A percentile compares a stretch with the other conserved stretches of the same genome.
These are phyloP conservation scores for Hippophae rhamnoides DNA, from an alignment of 306 rosid species.

Conservation along the genomic window DNA sequence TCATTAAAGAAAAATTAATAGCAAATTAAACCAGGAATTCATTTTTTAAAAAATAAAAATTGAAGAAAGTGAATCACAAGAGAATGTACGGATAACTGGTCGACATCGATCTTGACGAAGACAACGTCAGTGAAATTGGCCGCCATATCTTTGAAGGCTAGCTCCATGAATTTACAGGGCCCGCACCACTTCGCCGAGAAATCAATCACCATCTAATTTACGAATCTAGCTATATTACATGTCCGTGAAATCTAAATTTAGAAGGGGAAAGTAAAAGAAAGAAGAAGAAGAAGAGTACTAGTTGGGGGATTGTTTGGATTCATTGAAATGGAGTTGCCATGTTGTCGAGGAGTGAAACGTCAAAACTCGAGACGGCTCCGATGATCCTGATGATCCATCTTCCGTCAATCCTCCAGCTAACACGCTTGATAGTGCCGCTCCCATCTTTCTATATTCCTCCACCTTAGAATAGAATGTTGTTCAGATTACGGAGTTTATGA, in stretches of 20 bases:
- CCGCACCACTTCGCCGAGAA: conserved; percentile 98
- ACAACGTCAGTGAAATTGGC: conserved; percentile 41
- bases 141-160: conserved; percentile 40
- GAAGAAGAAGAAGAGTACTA: conserved; percentile 24
- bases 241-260: too few species aligned
- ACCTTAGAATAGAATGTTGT: too few species aligned
- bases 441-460: conserved; percentile 29
- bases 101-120: conserved; percentile 85
- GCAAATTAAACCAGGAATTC: too few species aligned
- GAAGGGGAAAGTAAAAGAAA: too few species aligned
- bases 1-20: background rate
- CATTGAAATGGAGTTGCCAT: too few species aligned
- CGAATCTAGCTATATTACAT: too few species aligned
- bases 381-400: background rate
- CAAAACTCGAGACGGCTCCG: conserved; percentile 10
- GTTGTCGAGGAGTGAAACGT: too few species aligned
- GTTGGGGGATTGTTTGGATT: conserved; percentile 33
- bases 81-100: conserved; percentile 51
- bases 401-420: background rate
- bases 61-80: background rate
- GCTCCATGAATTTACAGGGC: conserved; percentile 79
- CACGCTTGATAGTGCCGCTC: conserved; percentile 1
- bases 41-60: background rate
- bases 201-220: conserved; percentile 55
- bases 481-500: too few species aligned